Evolutionary conservation across 2,329 filamentous ascomycete genomes (phyloP), one percentile per base, ranked within the genome.

Genomic region (Calonectria leucothoes): DNA sequence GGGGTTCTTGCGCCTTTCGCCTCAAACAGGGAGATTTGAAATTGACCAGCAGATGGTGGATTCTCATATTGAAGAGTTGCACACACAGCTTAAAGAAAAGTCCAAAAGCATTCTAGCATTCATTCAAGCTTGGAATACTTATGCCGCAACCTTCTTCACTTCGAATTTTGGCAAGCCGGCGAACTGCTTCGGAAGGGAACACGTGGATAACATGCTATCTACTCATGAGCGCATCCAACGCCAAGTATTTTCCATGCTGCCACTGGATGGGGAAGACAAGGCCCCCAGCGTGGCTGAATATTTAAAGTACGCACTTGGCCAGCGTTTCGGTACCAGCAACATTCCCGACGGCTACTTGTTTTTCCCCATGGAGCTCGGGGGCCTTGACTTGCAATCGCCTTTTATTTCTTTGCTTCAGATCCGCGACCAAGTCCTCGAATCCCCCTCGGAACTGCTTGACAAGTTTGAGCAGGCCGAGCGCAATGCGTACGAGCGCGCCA

Each of bases 11-110:
- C 84, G 84, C 48, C 84, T 94, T 4, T 89, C 91, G 37, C 82
- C 88, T 0, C 75, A 83, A 33, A 84, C 86, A 0, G 89, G 90
- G 11, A 86, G 85, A 10, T 93, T 93, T 77, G 83, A 89, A 63
- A 92, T 93, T 68, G 90, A 93, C 75, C 88, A 91, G 76, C 73
- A 77, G 0, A 87, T 91, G 82, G 90, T 94, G 0, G 88, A 92
- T 73, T 82, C 85, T 31, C 92, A 93, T 74, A 89, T 92, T 68
- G 80, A 85, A 2, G 91, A 93, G 78, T 86, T 94, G 4, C 86
- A 86, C 37, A 87, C 85, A 5, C 92, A 94, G 76, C 88, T 94
- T 6, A 75, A 80, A 1, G 84, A 85, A 7, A 89, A 90, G 65
- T 89, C 88, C 72, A 87, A 87, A 72, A 91, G 88, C 73, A 72